Conservation (phyloP, 352 stramenopile species). For the Globisporangium carolinianum region DNA sequence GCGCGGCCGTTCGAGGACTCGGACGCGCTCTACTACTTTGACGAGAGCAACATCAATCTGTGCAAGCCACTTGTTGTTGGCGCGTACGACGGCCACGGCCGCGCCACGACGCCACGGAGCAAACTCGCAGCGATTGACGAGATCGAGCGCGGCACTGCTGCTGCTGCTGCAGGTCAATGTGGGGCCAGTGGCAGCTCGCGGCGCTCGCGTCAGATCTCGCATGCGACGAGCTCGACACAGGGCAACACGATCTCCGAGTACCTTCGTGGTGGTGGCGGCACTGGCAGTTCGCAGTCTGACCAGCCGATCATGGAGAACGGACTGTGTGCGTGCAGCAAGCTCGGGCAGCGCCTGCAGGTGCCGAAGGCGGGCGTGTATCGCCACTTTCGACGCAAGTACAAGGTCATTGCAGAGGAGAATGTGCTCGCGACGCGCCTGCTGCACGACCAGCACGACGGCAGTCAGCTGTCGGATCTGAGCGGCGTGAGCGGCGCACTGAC, state of each 20-base stretch:
- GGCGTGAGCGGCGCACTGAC: not conserved
- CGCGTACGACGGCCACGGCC: constrained; percentile 12
- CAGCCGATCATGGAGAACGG: constrained; percentile 36
- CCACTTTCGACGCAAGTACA: constrained; percentile 28
- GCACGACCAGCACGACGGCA: constrained; percentile 15
- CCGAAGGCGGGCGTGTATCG: constrained; percentile 24
- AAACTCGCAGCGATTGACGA: constrained; percentile 6
- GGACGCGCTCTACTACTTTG: constrained; percentile 35
- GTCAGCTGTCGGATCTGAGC: not conserved
- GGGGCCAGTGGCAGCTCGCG: not conserved
- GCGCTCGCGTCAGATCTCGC: constrained; percentile 18
- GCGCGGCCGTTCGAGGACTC: constrained; percentile 31
- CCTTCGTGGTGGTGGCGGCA: not conserved
- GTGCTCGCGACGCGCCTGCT: constrained; percentile 43
- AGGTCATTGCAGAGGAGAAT: constrained; percentile 18
- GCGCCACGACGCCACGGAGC: not conserved
- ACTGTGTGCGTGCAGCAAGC: constrained; percentile 41
- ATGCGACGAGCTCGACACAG: constrained; percentile 37
- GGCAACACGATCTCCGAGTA: constrained; percentile 19
- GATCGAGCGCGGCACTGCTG: constrained; percentile 2
- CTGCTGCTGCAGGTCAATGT: constrained; percentile 4
- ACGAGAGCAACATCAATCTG: constrained; percentile 44
- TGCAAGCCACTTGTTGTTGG: constrained; percentile 32
- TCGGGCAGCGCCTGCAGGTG: constrained; percentile 42
- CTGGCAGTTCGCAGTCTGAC: constrained; percentile 31